Percentiles rank a stretch among this genome's conserved stretches.
phyloP scores from a whole-genome alignment of 345 rosid species.

The Passiflora organensis region DNA sequence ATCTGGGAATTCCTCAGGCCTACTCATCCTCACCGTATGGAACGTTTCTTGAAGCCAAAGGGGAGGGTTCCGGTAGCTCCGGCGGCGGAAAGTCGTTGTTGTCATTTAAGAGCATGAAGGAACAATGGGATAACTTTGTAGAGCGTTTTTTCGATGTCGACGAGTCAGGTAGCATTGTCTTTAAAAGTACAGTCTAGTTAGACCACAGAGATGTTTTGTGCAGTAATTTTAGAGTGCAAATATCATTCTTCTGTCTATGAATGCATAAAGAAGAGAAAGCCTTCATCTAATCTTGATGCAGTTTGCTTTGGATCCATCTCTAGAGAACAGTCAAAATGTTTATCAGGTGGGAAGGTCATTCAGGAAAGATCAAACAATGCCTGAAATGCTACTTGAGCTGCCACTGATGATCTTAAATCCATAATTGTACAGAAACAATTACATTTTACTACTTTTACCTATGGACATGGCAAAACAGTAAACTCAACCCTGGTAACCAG shows the following conservation, averaged over 20 bases:
- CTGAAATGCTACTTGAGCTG: not conserved
- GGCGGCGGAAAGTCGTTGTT: constrained; percentile 18
- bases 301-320: not conserved
- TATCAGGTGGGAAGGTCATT: not conserved
- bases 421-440: not conserved
- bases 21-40: constrained; percentile 58
- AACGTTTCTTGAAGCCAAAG: constrained; percentile 60
- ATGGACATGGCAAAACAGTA: not conserved
- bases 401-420: constrained; percentile 5
- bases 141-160: constrained; percentile 47
- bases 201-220: not conserved
- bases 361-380: not conserved
- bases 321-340: too few relatives aligned
- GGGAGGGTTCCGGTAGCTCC: constrained; percentile 51
- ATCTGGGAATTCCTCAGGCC: constrained; percentile 63
- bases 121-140: constrained; percentile 53
- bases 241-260: constrained; percentile 16
- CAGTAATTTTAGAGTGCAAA: constrained; percentile 7
- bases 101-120: constrained; percentile 40
- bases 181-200: constrained; percentile 28
- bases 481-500: constrained; percentile 10
- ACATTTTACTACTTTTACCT: not conserved
- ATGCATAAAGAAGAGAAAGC: not conserved
- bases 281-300: not conserved
- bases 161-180: constrained; percentile 46